A percentile compares a stretch with the other conserved stretches of the same genome.
Evolutionary conservation across 1,139 yeast species (phyloP).

Genomic region (Kodamaea fungicola): DNA sequence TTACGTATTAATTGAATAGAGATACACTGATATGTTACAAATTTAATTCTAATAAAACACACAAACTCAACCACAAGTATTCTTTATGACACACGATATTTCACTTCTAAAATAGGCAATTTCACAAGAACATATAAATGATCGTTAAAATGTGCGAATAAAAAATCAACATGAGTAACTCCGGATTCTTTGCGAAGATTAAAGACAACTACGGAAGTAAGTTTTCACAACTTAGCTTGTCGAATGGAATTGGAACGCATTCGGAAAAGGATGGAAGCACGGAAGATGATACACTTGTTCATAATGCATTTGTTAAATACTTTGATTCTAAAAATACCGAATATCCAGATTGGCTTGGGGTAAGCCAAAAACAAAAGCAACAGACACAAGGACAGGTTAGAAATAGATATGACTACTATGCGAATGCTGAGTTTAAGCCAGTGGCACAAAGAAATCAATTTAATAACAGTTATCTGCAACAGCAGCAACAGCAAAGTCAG

Average conservation of each 20-base stretch:
- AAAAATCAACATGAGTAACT: constrained; percentile 6
- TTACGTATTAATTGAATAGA: too few species aligned
- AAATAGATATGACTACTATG: constrained; percentile 8
- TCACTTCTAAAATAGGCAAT: background rate
- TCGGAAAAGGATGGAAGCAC: constrained; percentile 38
- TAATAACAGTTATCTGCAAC: constrained; percentile 20
- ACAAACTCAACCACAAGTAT: too few species aligned
- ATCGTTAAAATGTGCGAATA: background rate
- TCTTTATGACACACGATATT: background rate
- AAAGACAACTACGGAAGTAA: constrained; percentile 34
- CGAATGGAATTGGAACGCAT: constrained; percentile 16
- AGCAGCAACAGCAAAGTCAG: constrained; percentile 9
- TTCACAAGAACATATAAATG: background rate
- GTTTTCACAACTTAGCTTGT: constrained; percentile 34
- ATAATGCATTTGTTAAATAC: constrained; percentile 43
- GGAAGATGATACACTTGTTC: constrained; percentile 41
- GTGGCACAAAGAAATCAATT: constrained; percentile 22
- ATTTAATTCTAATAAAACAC: too few species aligned
- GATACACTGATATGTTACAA: too few species aligned
- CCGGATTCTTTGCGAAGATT: constrained; percentile 33
- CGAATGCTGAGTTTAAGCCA: constrained; percentile 23
- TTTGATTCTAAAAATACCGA: constrained; percentile 31
- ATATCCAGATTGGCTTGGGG: constrained; percentile 49
- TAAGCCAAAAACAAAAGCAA: constrained; percentile 11
- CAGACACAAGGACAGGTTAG: constrained; percentile 8